These are phyloP conservation scores for Stropharia rugosoannulata DNA, from an alignment of 768 basidiomycete genomes.

Conservation along the genomic window DNA sequence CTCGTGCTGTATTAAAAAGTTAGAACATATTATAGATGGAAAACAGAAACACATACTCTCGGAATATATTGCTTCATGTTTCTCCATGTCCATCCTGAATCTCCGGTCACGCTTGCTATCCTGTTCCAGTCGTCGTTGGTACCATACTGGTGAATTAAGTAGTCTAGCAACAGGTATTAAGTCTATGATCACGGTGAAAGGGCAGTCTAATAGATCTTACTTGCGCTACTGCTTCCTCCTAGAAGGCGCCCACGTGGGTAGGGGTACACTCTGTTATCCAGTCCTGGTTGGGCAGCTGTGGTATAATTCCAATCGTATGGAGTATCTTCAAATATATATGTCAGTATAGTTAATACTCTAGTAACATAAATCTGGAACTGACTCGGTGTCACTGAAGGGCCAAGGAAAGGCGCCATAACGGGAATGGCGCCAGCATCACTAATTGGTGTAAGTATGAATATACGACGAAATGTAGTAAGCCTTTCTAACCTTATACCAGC, in stretches of 20 bases:
- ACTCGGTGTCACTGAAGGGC: constrained; percentile 20
- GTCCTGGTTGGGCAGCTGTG: constrained; percentile 26
- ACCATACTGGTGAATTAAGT: constrained; percentile 33
- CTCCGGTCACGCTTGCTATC: constrained; percentile 29
- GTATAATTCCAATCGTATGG: constrained; percentile 35
- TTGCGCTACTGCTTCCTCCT: constrained; percentile 31
- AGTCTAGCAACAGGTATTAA: constrained; percentile 19
- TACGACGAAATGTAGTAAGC: not conserved
- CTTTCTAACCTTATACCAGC: constrained; percentile 49
- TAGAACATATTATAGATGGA: not conserved
- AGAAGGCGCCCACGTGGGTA: constrained; percentile 33
- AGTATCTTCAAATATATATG: constrained; percentile 11
- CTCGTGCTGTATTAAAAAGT: constrained; percentile 28
- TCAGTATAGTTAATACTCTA: not conserved
- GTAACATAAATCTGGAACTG: not conserved
- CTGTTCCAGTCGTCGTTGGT: constrained; percentile 36
- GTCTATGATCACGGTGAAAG: not conserved
- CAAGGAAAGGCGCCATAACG: constrained; percentile 21
- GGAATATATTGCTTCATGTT: constrained; percentile 28
- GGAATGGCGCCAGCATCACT: constrained; percentile 23
- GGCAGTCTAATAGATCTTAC: constrained; percentile 16
- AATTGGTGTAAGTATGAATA: not conserved
- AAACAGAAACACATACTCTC: constrained; percentile 18
- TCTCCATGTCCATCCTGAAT: constrained; percentile 36
- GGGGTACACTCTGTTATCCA: constrained; percentile 28